Evolutionary conservation across 1,284 basidiomycete genomes (phyloP).

Genomic region (Phlebopus sp.): DNA sequence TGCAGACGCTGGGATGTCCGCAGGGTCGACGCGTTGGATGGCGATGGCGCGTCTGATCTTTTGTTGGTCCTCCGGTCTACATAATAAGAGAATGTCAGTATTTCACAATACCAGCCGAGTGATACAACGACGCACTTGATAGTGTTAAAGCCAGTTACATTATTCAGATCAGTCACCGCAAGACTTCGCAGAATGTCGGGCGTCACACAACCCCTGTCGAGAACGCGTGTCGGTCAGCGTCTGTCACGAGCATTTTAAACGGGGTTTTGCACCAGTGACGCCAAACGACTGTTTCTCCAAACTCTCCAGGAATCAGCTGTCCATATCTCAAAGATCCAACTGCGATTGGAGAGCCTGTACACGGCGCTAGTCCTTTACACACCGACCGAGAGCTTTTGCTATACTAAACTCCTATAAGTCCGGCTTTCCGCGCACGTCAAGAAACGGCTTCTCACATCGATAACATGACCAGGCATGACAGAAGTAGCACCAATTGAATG

Average conservation of each 20-base stretch:
- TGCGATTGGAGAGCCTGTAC: constrained; percentile 52
- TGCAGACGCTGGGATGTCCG: constrained; percentile 49
- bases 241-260: constrained; percentile 12
- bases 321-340: constrained; percentile 65
- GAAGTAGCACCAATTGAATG: background rate
- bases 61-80: constrained; percentile 54
- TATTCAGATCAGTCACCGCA: constrained; percentile 41
- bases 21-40: constrained; percentile 48
- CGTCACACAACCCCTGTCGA: constrained; percentile 67
- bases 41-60: constrained; percentile 60
- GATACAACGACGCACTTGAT: constrained; percentile 42
- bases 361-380: constrained; percentile 62
- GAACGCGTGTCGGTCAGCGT: constrained; percentile 11
- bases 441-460: constrained; percentile 39
- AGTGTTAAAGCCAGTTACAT: constrained; percentile 47
- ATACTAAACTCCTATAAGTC: constrained; percentile 46
- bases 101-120: background rate
- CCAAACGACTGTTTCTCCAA: constrained; percentile 67
- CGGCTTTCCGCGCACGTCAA: background rate
- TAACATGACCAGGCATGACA: constrained; percentile 33
- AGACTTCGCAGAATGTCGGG: constrained; percentile 51
- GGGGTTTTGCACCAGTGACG: constrained; percentile 57
- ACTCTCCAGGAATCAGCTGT: constrained; percentile 39
- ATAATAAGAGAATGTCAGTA: constrained; percentile 3
- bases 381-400: constrained; percentile 65